Evolutionary conservation across 2,329 filamentous ascomycete species (phyloP).

Genomic region (Neophaeococcomyces mojaviensis): DNA sequence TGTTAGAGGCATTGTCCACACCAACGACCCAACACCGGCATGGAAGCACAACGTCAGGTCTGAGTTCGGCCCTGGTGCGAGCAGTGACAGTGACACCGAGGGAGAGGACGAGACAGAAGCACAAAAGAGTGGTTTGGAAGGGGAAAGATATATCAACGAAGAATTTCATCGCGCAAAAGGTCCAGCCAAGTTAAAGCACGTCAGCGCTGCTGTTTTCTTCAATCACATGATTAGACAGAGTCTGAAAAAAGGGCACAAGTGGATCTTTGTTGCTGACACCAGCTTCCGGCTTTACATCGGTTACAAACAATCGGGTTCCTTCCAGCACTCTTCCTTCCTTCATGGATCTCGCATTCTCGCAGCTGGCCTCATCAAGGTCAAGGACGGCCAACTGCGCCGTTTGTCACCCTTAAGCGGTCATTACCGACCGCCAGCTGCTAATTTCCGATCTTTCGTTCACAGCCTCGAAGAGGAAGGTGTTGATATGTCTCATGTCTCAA

Average conservation of each 20-base stretch:
- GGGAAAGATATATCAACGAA: conserved; percentile 59
- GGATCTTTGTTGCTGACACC: conserved; percentile 86
- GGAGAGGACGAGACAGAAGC: conserved; percentile 14
- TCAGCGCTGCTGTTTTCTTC: conserved; percentile 65
- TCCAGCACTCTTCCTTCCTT: conserved; percentile 86
- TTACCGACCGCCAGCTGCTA: conserved; percentile 74
- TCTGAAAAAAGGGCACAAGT: conserved; percentile 76
- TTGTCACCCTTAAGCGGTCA: conserved; percentile 67
- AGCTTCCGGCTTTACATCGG: conserved; percentile 74
- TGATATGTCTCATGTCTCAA: conserved; percentile 70
- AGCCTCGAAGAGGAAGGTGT: conserved; percentile 64
- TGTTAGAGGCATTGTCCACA: conserved; percentile 62
- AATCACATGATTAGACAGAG: conserved; percentile 67
- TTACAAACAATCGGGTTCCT: conserved; percentile 80
- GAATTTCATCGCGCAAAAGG: conserved; percentile 56
- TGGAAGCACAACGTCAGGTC: conserved; percentile 36
- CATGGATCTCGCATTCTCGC: conserved; percentile 74
- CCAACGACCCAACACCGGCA: conserved; percentile 52
- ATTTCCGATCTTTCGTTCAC: conserved; percentile 74
- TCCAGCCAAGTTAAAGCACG: conserved; percentile 54
- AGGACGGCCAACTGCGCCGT: conserved; percentile 66
- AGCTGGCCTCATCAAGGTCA: conserved; percentile 78
- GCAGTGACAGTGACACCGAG: conserved; percentile 23
- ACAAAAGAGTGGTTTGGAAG: conserved; percentile 32
- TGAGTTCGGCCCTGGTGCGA: conserved; percentile 17